Evolutionary conservation across 495 filamentous ascomycete species (phyloP).

Genomic region (Neurospora tetrasperma): DNA sequence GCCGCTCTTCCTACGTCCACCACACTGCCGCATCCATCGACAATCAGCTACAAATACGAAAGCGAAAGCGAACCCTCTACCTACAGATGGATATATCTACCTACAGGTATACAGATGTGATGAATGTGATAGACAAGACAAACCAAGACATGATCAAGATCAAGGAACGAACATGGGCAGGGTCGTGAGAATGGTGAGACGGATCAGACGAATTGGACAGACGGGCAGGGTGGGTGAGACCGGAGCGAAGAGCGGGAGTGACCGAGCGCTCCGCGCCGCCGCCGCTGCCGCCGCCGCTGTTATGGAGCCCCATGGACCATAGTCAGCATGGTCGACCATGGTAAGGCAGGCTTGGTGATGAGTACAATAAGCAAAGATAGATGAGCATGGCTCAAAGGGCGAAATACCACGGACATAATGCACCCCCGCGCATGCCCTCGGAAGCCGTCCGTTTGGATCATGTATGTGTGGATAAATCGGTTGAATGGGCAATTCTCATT

Average conservation of each 20-base stretch:
- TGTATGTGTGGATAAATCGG: not conserved
- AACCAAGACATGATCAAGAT: not conserved
- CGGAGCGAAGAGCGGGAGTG: not conserved
- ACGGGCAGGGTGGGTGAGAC: not conserved
- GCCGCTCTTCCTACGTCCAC: not conserved
- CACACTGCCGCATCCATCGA: not conserved
- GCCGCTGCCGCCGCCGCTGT: not conserved
- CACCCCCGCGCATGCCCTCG: not conserved
- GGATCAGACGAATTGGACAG: not conserved
- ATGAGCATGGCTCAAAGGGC: not conserved
- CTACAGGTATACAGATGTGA: not conserved
- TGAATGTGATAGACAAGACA: not conserved
- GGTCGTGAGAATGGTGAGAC: not conserved
- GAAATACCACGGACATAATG: not conserved
- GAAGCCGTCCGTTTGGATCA: not conserved
- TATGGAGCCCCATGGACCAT: not conserved
- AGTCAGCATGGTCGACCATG: not conserved
- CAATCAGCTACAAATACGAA: not conserved
- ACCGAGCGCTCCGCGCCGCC: not conserved
- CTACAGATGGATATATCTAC: too few species aligned
- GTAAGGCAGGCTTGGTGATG: not conserved
- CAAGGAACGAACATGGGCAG: not conserved
- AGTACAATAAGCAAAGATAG: not conserved
- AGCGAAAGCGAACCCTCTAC: not conserved
- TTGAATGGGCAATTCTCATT: not conserved